phyloP scores from a whole-genome alignment of 2,329 filamentous ascomycete genomes.

The Curvularia verruculosa region DNA sequence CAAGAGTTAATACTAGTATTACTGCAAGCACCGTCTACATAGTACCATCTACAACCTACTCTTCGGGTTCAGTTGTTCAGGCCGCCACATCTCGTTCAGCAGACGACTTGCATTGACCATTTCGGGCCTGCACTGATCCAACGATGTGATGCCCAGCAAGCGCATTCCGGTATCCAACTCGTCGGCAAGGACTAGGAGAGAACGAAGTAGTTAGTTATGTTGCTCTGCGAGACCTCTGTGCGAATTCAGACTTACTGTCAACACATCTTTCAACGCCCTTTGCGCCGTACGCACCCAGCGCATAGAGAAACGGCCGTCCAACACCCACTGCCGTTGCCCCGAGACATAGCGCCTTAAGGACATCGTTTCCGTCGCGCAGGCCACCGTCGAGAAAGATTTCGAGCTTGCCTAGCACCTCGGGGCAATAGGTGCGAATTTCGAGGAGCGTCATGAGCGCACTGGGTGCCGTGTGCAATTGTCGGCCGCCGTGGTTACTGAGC shows the following conservation, averaged over 20 bases:
- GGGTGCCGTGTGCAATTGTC: slow-evolving; percentile 56
- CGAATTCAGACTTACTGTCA: slow-evolving; percentile 39
- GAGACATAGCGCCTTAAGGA: slow-evolving; percentile 49
- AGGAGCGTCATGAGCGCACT: slow-evolving; percentile 47
- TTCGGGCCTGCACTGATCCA: slow-evolving; percentile 66
- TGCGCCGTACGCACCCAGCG: slow-evolving; percentile 47
- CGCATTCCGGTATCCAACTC: slow-evolving; percentile 71
- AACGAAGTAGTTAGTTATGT: slow-evolving; percentile 9
- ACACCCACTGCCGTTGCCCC: slow-evolving; percentile 50
- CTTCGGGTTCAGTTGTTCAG: slow-evolving; percentile 30
- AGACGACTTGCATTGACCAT: slow-evolving; percentile 59
- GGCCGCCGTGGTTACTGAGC: slow-evolving; percentile 61
- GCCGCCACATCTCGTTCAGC: slow-evolving; percentile 46
- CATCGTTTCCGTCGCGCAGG: slow-evolving; percentile 47
- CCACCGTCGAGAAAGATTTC: slow-evolving; percentile 50
- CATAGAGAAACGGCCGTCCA: slow-evolving; percentile 48
- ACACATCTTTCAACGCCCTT: slow-evolving; percentile 46
- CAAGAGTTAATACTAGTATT: background rate
- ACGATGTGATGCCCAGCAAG: slow-evolving; percentile 66
- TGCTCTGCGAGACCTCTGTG: background rate
- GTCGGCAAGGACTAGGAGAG: slow-evolving; percentile 53
- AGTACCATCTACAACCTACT: slow-evolving; percentile 32
- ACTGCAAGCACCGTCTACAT: background rate
- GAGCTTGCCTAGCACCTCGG: slow-evolving; percentile 44
- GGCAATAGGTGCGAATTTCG: slow-evolving; percentile 47